phyloP scores from a whole-genome alignment of 805 yeast species.

The Lipomyces anomalus region DNA sequence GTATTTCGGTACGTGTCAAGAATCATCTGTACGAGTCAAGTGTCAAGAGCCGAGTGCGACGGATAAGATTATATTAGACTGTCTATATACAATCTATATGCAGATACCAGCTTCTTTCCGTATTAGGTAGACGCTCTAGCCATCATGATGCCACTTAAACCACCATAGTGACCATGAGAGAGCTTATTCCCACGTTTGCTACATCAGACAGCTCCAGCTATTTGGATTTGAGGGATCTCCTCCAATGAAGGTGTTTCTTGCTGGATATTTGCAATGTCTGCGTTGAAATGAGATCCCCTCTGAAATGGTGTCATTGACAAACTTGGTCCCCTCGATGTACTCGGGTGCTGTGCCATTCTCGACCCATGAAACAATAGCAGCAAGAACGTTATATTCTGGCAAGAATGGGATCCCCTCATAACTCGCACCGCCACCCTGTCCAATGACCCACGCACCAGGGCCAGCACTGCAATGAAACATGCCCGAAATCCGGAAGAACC shows the following conservation, averaged over 20 bases:
- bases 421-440: slow-evolving; percentile 4
- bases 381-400: slow-evolving; percentile 4
- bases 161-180: no score
- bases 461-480: slow-evolving; percentile 9
- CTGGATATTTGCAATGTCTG: slow-evolving; percentile 4
- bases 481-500: slow-evolving; percentile 6
- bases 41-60: no score
- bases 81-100: no score
- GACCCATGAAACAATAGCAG: slow-evolving; percentile 8
- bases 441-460: slow-evolving; percentile 8
- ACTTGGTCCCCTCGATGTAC: slow-evolving; percentile 3
- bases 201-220: no score
- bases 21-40: no score
- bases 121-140: no score
- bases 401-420: slow-evolving; percentile 2
- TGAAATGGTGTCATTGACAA: slow-evolving; percentile 5
- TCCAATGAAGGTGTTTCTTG: slow-evolving; percentile 3
- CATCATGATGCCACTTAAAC: no score
- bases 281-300: slow-evolving; percentile 3
- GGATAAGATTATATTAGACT: no score
- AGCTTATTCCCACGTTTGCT: no score
- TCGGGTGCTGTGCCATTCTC: slow-evolving; percentile 9
- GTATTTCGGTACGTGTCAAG: no score
- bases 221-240: slow-evolving; percentile 2
- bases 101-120: no score